Evolutionary conservation across 108 stramenopile species (phyloP), one percentile per base, ranked within the genome.

Genomic region (Licmophora abbreviata): DNA sequence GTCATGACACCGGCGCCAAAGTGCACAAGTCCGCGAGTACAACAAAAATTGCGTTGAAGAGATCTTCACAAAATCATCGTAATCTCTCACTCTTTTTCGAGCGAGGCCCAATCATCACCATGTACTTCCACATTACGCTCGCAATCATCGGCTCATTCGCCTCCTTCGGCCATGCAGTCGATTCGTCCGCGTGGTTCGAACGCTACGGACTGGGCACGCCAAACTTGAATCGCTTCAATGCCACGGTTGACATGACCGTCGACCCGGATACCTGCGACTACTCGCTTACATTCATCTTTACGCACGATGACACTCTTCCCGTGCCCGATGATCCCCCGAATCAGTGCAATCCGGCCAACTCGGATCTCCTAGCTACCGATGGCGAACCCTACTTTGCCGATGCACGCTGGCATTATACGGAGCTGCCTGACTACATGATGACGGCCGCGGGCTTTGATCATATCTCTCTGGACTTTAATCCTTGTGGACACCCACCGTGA

Each of bases 401-500:
- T 50, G n/a, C n/a, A n/a, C 7, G 48, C 7, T 50, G 23, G 24
- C 5, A 7, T 7, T 50, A 50, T 34, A n/a, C 7, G 7, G 24
- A 21, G 29, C 5, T 50, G 7, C 6, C 7, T 8, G 14, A 30
- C 6, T 8, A 50, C 6, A 50, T 50, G 26, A 50, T 29, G 48
- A 27, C 24, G 22, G 48, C 23, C 12, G 29, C 48, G 8, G 48
- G 48, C 7, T 27, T 50, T 34, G 48, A 50, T 21, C 48, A 50
- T 34, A 12, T 50, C 7, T 32, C 7, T 12, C 7, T 50, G 8
- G 24, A 27, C 14, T 50, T 30, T 17, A 50, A 50, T 34, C 48
- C 48, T 5, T 50, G 48, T 34, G 48, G 48, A 6, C 48, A 50
- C 29, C 48, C 48, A 10, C 48, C 48, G n/a, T n/a, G n/a, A n/a